Conservation (phyloP, 805 yeast species). For the Scheffersomyces amazonensis region DNA sequence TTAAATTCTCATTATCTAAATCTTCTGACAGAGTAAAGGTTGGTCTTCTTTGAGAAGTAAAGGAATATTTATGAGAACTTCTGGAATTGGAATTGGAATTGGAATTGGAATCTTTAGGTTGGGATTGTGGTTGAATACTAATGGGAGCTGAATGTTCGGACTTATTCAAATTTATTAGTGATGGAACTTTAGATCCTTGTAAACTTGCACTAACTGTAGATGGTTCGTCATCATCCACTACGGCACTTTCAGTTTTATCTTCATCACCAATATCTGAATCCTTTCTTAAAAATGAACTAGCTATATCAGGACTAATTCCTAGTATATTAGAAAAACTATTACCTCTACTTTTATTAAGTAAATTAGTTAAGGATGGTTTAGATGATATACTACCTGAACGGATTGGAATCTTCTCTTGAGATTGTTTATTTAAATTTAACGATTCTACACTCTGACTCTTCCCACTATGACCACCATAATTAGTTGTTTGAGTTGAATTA, state of each 20-base stretch:
- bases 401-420: too few relatives aligned
- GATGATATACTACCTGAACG: neutral
- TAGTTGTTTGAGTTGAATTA: constrained; percentile 38
- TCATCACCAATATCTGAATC: neutral
- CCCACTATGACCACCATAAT: constrained; percentile 24
- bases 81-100: neutral
- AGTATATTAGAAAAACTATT: constrained; percentile 11
- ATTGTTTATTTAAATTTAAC: too few relatives aligned
- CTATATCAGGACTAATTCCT: constrained; percentile 14
- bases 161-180: neutral
- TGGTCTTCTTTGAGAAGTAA: neutral
- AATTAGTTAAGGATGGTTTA: constrained; percentile 15
- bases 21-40: constrained; percentile 14
- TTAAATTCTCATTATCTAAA: constrained; percentile 34
- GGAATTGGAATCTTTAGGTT: neutral
- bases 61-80: neutral
- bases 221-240: constrained; percentile 18
- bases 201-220: constrained; percentile 1
- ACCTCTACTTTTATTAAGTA: constrained; percentile 18
- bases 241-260: constrained; percentile 19
- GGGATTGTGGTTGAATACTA: neutral
- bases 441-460: constrained; percentile 10
- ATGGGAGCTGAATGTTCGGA: neutral
- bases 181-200: neutral
- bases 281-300: constrained; percentile 8